Percentiles rank a stretch among this genome's conserved stretches.
Conservation (phyloP, 2,329 filamentous ascomycete species). For the Penicillium sp. region DNA sequence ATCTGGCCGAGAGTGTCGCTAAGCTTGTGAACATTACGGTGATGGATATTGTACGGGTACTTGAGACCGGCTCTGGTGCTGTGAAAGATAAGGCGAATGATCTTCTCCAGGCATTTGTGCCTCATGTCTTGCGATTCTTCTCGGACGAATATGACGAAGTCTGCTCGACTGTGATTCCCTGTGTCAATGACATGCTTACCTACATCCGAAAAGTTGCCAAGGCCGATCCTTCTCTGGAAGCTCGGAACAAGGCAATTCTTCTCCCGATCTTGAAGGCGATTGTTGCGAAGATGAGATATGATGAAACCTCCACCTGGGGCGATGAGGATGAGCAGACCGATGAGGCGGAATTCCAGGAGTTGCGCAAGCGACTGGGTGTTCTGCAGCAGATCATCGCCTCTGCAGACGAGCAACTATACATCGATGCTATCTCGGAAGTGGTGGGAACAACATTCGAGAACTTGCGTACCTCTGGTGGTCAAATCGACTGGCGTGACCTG, state of each 20-base stretch:
- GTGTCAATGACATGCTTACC: slow-evolving; percentile 86
- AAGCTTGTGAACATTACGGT: slow-evolving; percentile 92
- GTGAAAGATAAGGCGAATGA: slow-evolving; percentile 74
- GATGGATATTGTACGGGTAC: slow-evolving; percentile 80
- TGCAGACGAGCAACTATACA: slow-evolving; percentile 84
- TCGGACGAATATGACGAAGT: slow-evolving; percentile 98
- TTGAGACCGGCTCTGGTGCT: slow-evolving; percentile 67
- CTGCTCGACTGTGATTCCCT: slow-evolving; percentile 92
- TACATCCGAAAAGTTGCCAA: slow-evolving; percentile 81
- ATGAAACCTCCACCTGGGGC: slow-evolving; percentile 91
- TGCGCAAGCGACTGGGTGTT: slow-evolving; percentile 84
- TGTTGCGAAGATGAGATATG: slow-evolving; percentile 94
- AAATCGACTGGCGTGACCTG: slow-evolving; percentile 91
- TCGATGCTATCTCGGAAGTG: slow-evolving; percentile 82
- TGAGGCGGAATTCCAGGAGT: slow-evolving; percentile 94
- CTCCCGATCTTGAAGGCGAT: slow-evolving; percentile 88
- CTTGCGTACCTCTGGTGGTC: slow-evolving; percentile 70
- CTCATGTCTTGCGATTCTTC: slow-evolving; percentile 89
- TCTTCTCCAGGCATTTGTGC: slow-evolving; percentile 76
- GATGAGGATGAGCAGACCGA: slow-evolving; percentile 93
- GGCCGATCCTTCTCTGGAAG: slow-evolving; percentile 63
- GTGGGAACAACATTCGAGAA: slow-evolving; percentile 85
- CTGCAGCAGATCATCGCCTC: slow-evolving; percentile 91
- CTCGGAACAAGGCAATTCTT: slow-evolving; percentile 78
- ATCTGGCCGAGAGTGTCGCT: slow-evolving; percentile 91